phyloP scores from a whole-genome alignment of 2,329 filamentous ascomycete genomes.

The Myriosclerotinia scirpicola region DNA sequence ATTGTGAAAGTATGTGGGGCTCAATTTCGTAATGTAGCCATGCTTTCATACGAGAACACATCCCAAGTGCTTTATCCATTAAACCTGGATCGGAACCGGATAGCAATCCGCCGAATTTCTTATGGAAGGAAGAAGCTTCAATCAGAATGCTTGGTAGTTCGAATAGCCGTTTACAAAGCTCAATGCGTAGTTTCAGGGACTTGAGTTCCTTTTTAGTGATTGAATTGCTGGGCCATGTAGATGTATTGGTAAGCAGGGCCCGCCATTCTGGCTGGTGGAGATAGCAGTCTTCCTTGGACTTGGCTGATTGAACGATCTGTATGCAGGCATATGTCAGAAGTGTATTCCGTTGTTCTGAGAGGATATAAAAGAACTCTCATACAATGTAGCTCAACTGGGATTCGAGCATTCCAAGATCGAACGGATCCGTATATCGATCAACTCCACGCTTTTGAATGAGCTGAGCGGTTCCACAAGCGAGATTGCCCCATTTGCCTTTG shows the following conservation, averaged over 20 bases:
- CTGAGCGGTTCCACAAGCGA: slow-evolving; percentile 24
- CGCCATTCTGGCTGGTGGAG: slow-evolving; percentile 21
- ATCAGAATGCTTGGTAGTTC: slow-evolving; percentile 8
- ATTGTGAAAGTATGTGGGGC: not conserved
- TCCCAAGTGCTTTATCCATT: not conserved
- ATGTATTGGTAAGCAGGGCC: not conserved
- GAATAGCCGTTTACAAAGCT: not conserved
- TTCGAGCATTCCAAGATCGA: slow-evolving; percentile 29
- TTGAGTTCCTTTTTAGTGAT: not conserved
- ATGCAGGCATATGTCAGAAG: not conserved
- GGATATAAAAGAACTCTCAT: not conserved
- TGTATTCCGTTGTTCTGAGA: not conserved
- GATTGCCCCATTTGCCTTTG: slow-evolving; percentile 26
- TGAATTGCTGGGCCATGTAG: slow-evolving; percentile 1
- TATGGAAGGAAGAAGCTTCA: not conserved
- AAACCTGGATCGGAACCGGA: not conserved
- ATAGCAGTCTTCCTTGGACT: slow-evolving; percentile 18
- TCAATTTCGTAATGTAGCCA: not conserved
- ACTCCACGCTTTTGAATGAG: slow-evolving; percentile 25
- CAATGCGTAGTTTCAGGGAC: slow-evolving; percentile 1
- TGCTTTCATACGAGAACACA: not conserved
- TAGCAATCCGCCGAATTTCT: not conserved
- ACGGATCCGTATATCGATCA: slow-evolving; percentile 23
- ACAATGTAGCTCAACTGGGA: slow-evolving; percentile 29
- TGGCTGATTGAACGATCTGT: slow-evolving; percentile 18